Evolutionary conservation across 2,329 filamentous ascomycete genomes (phyloP).

Genomic region (Pseudogymnoascus sp.): DNA sequence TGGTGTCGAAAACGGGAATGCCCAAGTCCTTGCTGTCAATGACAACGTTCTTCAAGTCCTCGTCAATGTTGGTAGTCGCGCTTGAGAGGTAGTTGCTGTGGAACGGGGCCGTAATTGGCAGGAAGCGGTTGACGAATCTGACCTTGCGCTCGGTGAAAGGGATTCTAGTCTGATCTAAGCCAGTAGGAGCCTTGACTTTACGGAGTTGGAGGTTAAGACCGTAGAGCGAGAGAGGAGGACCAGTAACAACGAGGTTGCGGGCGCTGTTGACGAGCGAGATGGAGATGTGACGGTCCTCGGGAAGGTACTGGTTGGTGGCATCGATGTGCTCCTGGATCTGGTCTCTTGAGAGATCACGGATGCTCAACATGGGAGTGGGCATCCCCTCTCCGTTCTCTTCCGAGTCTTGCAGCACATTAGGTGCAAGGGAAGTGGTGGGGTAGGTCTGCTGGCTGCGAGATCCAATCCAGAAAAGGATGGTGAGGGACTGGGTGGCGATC

Average conservation of each 20-base stretch:
- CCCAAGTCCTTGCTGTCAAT: constrained; percentile 67
- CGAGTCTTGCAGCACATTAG: constrained; percentile 84
- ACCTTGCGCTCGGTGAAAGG: constrained; percentile 94
- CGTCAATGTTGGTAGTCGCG: constrained; percentile 73
- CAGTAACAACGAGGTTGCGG: constrained; percentile 92
- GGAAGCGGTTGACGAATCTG: constrained; percentile 91
- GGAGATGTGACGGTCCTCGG: constrained; percentile 82
- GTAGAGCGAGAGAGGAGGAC: constrained; percentile 90
- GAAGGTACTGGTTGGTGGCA: constrained; percentile 92
- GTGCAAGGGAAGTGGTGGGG: constrained; percentile 86
- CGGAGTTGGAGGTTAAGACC: constrained; percentile 91
- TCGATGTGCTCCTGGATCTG: constrained; percentile 96
- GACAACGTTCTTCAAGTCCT: constrained; percentile 75
- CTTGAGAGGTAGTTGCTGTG: constrained; percentile 89
- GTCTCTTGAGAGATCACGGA: constrained; percentile 79
- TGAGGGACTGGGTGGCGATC: constrained; percentile 70
- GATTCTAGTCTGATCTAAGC: constrained; percentile 87
- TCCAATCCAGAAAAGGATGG: constrained; percentile 97
- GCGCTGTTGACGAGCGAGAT: constrained; percentile 96
- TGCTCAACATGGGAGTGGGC: constrained; percentile 95
- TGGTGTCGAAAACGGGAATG: constrained; percentile 85
- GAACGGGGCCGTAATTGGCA: constrained; percentile 96
- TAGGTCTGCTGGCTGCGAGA: constrained; percentile 95
- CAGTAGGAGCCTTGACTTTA: constrained; percentile 97
- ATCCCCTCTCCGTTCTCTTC: constrained; percentile 89